phyloP scores from a whole-genome alignment of 2,329 filamentous ascomycete genomes.

The Hypoxylon rubiginosum region DNA sequence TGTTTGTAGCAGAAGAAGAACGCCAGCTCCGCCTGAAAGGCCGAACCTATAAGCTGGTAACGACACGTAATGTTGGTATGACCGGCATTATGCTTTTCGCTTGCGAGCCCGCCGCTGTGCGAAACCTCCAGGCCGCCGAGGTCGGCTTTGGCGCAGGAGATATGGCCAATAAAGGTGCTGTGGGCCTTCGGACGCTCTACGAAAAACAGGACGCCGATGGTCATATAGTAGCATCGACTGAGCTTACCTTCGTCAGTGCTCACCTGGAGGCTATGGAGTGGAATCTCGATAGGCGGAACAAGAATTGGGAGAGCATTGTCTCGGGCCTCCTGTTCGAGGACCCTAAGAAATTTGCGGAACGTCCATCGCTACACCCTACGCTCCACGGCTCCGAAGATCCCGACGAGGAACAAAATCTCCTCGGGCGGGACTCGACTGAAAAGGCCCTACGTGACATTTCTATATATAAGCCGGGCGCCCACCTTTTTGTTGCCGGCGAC shows the following conservation, averaged over 20 bases:
- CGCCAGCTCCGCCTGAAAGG: conserved; percentile 40
- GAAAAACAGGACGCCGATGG: conserved; percentile 54
- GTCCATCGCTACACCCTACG: conserved; percentile 29
- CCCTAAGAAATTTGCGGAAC: conserved; percentile 56
- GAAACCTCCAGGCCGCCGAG: conserved; percentile 79
- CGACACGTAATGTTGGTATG: conserved; percentile 84
- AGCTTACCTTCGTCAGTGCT: conserved; percentile 87
- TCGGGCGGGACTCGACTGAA: conserved; percentile 46
- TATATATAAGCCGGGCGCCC: conserved; percentile 80
- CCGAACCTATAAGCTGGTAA: conserved; percentile 76
- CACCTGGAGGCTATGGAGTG: conserved; percentile 92
- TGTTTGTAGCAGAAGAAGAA: conserved; percentile 48
- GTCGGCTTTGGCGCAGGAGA: conserved; percentile 87
- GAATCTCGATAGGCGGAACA: conserved; percentile 80
- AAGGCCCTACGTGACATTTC: conserved; percentile 67
- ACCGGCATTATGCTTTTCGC: conserved; percentile 91
- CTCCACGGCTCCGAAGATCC: conserved; percentile 27
- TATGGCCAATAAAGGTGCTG: conserved; percentile 96
- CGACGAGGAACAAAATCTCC: conserved; percentile 45
- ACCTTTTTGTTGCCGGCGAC: conserved; percentile 91
- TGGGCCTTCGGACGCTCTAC: conserved; percentile 80
- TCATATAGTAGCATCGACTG: conserved; percentile 59
- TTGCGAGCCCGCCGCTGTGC: conserved; percentile 71
- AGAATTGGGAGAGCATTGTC: conserved; percentile 89
- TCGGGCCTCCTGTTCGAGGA: conserved; percentile 81